phyloP scores from a whole-genome alignment of 768 basidiomycete species.

The Boletus tomentosulus region DNA sequence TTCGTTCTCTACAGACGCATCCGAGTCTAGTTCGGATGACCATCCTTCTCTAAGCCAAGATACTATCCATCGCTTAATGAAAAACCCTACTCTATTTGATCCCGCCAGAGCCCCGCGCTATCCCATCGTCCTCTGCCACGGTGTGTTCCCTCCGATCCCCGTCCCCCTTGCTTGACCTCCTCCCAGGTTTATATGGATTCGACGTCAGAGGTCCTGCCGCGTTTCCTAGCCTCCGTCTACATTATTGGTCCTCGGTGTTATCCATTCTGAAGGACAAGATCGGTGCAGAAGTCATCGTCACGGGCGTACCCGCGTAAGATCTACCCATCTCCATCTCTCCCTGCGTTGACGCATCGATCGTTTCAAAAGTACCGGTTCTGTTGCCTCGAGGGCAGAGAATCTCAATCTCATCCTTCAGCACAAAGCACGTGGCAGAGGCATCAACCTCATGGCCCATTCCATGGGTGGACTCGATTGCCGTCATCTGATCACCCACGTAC shows the following conservation, averaged over 20 bases:
- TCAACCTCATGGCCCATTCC: constrained; percentile 94
- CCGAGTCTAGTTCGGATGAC: constrained; percentile 6
- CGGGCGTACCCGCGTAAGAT: constrained; percentile 85
- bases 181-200: constrained; percentile 86
- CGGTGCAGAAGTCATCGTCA: constrained; percentile 93
- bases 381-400: constrained; percentile 71
- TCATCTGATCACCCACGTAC: constrained; percentile 83
- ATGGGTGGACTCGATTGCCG: constrained; percentile 98
- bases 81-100: constrained; percentile 73
- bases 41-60: constrained; percentile 31
- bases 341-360: not conserved
- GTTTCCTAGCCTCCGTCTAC: constrained; percentile 79
- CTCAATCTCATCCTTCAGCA: constrained; percentile 69
- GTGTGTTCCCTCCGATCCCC: constrained; percentile 35
- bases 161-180: not conserved
- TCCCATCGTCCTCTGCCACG: constrained; percentile 95
- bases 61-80: constrained; percentile 65
- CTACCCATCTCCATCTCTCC: not conserved
- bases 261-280: constrained; percentile 73
- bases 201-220: constrained; percentile 81
- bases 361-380: constrained; percentile 74
- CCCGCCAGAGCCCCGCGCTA: constrained; percentile 77
- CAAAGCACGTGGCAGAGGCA: constrained; percentile 65
- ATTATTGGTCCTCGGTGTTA: constrained; percentile 93
- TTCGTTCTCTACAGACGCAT: not conserved